Percentiles rank a stretch among this genome's conserved stretches.
phyloP scores from a whole-genome alignment of 805 yeast species.

The Yarrowia bubula region DNA sequence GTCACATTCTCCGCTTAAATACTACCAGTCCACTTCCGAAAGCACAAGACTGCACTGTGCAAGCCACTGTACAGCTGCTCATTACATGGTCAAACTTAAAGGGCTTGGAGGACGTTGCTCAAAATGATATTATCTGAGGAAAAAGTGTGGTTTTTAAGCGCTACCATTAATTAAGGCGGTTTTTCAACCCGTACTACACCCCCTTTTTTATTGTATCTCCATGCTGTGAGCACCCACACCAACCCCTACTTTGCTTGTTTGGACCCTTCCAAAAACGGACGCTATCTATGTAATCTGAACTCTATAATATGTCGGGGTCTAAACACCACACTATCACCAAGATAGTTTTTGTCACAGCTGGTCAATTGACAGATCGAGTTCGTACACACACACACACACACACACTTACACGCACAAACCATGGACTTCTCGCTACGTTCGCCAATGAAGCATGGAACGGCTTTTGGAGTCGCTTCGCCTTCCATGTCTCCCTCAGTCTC shows the following conservation, averaged over 20 bases:
- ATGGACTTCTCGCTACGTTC: constrained; percentile 16
- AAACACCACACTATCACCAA: neutral
- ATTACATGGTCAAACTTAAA: neutral
- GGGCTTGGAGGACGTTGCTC: neutral
- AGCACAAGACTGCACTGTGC: neutral
- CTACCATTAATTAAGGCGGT: neutral
- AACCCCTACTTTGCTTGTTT: neutral
- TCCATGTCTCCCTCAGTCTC: constrained; percentile 24
- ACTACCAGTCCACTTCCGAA: no score
- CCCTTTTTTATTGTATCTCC: neutral
- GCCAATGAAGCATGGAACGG: constrained; percentile 15
- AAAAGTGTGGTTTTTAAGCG: neutral
- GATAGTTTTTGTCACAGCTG: neutral
- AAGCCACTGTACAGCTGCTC: neutral
- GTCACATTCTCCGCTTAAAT: no score
- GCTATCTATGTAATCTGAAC: constrained; percentile 18
- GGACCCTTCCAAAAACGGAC: constrained; percentile 12
- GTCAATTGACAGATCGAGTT: neutral
- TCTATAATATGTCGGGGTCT: neutral
- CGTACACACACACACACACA: no score
- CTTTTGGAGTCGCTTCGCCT: constrained; percentile 3
- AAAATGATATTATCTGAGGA: neutral
- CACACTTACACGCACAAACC: neutral
- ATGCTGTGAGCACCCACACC: neutral
- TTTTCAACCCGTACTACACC: neutral